These are phyloP conservation scores for Phytophthora vignae DNA, from an alignment of 352 stramenopile species.

Conservation along the genomic window DNA sequence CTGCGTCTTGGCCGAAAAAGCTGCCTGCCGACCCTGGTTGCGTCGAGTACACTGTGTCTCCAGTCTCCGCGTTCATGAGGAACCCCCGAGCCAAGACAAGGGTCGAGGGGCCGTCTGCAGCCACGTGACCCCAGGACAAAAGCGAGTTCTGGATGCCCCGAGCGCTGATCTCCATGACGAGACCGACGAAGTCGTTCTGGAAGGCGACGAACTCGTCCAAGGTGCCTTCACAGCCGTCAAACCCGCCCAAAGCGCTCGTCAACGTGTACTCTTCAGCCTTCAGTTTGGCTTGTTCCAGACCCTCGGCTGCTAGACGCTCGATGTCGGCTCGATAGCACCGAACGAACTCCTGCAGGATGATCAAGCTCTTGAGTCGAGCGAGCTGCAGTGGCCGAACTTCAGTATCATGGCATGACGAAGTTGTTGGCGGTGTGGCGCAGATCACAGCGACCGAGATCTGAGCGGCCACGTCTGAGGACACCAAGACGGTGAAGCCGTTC, in stretches of 20 bases:
- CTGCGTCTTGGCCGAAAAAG: conserved; percentile 21
- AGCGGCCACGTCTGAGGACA: conserved; percentile 43
- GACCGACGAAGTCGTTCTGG: conserved; percentile 43
- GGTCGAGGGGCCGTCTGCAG: background rate
- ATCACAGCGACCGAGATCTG: conserved; percentile 58
- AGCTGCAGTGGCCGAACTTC: conserved; percentile 35
- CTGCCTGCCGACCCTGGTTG: background rate
- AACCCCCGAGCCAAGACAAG: conserved; percentile 39
- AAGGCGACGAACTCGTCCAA: conserved; percentile 55
- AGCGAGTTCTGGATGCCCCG: conserved; percentile 27
- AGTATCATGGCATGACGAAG: background rate
- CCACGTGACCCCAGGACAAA: conserved; percentile 18
- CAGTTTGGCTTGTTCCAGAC: conserved; percentile 31
- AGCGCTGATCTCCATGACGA: conserved; percentile 41
- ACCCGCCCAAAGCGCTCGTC: conserved; percentile 45
- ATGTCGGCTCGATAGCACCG: conserved; percentile 36
- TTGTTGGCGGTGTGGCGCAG: conserved; percentile 29
- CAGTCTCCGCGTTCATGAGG: conserved; percentile 50
- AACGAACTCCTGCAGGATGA: conserved; percentile 58
- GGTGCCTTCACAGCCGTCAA: conserved; percentile 38
- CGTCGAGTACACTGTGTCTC: conserved; percentile 33
- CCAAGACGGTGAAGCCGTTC: conserved; percentile 46
- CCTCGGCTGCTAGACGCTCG: conserved; percentile 38
- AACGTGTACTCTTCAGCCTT: conserved; percentile 69
- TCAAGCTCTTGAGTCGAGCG: conserved; percentile 49